These are phyloP conservation scores for Arthrobotrys sphaeroides DNA, from an alignment of 2,329 filamentous ascomycete species.

Conservation along the genomic window DNA sequence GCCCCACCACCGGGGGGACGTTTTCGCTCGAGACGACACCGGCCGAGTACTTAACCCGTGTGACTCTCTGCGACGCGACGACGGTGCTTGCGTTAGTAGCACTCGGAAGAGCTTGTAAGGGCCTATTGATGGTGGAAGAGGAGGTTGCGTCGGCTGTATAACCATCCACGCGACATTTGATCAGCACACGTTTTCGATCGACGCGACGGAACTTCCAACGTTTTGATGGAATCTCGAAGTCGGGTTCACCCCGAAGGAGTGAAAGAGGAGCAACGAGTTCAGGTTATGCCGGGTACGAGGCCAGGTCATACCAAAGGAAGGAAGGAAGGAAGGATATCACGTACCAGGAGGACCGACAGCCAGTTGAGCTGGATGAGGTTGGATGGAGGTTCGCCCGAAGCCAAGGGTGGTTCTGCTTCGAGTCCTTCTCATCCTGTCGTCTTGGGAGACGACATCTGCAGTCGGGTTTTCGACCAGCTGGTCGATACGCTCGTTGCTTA, in stretches of 20 bases:
- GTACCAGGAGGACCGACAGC: slow-evolving; percentile 11
- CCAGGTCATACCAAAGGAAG: no score
- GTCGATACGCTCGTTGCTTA: neutral
- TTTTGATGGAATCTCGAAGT: no score
- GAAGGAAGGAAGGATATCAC: neutral
- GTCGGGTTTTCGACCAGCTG: neutral
- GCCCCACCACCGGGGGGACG: slow-evolving; percentile 1
- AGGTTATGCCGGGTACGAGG: no score
- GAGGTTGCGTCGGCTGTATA: neutral
- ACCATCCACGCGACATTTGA: neutral
- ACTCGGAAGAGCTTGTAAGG: slow-evolving; percentile 10
- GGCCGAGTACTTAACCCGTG: slow-evolving; percentile 12
- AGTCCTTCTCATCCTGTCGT: slow-evolving; percentile 17
- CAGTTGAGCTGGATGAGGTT: neutral
- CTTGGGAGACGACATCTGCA: neutral
- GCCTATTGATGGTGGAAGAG: neutral
- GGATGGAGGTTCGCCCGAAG: no score
- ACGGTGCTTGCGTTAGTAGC: neutral
- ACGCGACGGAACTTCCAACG: neutral
- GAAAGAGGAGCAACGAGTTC: no score
- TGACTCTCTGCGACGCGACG: neutral
- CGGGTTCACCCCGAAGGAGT: no score
- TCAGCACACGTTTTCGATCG: slow-evolving; percentile 7
- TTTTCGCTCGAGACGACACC: slow-evolving; percentile 13
- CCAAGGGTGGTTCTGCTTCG: slow-evolving; percentile 4